A percentile compares a stretch with the other conserved stretches of the same genome.
These are phyloP conservation scores for Corynespora cassiicola DNA, from an alignment of 2,329 filamentous ascomycete genomes.

Conservation along the genomic window DNA sequence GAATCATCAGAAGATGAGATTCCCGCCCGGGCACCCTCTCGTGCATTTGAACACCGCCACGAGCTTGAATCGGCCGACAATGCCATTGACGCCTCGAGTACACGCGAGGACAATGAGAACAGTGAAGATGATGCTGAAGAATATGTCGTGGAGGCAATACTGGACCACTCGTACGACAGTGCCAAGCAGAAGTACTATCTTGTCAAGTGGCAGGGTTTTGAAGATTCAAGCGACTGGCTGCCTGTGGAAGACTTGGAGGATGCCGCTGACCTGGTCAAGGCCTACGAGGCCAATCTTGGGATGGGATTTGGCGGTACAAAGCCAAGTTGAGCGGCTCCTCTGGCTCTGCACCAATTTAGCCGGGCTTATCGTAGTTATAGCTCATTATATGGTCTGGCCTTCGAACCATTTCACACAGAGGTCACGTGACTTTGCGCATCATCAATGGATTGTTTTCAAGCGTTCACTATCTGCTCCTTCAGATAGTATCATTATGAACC, in stretches of 20 bases:
- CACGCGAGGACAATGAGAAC: conserved; percentile 4
- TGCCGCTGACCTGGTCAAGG: conserved; percentile 34
- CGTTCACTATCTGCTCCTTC: no score
- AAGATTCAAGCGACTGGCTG: conserved; percentile 39
- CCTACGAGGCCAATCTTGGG: no score
- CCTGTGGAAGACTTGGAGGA: conserved; percentile 31
- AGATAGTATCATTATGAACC: no score
- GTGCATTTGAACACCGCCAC: background rate
- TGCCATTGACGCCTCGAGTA: background rate
- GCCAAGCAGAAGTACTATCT: conserved; percentile 33
- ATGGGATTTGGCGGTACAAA: no score
- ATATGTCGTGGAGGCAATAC: conserved; percentile 36
- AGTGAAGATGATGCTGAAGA: conserved; percentile 22
- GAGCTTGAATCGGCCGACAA: conserved; percentile 1
- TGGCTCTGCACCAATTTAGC: no score
- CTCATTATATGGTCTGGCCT: no score
- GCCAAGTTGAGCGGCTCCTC: no score
- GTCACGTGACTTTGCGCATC: no score
- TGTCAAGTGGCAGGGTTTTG: conserved; percentile 43
- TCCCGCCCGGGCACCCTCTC: conserved; percentile 5
- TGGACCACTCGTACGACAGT: conserved; percentile 28
- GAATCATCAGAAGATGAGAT: conserved; percentile 7
- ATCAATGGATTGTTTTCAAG: no score
- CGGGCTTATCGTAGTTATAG: no score
- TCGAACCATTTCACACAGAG: no score